A percentile compares a stretch with the other conserved stretches of the same genome.
Conservation (phyloP, 2,329 filamentous ascomycete species). For the Colletotrichum sp. region DNA sequence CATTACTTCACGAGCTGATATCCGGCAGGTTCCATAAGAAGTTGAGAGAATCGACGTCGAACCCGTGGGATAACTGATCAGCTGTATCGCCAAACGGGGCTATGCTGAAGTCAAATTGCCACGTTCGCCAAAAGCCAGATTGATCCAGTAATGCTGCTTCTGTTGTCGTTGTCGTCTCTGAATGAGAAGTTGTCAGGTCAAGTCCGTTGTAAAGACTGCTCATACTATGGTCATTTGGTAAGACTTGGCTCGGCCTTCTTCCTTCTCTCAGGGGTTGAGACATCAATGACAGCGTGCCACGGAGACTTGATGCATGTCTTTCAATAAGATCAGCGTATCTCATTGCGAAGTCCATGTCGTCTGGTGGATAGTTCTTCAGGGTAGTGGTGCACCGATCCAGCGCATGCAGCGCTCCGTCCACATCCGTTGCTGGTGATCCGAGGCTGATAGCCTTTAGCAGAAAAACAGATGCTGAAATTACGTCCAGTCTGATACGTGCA, state of each 20-base stretch:
- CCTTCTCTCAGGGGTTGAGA: background rate
- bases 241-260: background rate
- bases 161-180: background rate
- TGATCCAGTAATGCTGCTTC: background rate
- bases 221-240: background rate
- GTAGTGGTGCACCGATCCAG: slow-evolving; percentile 22
- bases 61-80: background rate
- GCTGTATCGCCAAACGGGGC: background rate
- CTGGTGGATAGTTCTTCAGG: slow-evolving; percentile 14
- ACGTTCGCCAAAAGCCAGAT: background rate
- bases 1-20: background rate
- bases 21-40: slow-evolving; percentile 10
- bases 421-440: slow-evolving; percentile 19
- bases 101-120: slow-evolving; percentile 3
- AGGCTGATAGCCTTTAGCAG: slow-evolving; percentile 24
- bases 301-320: slow-evolving; percentile 18
- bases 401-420: slow-evolving; percentile 10
- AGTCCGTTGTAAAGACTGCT: background rate
- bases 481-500: slow-evolving; percentile 20
- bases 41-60: slow-evolving; percentile 15
- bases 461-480: slow-evolving; percentile 26
- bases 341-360: slow-evolving; percentile 28
- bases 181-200: background rate
- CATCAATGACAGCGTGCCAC: background rate
- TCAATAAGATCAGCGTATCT: slow-evolving; percentile 26